Evolutionary conservation across 257 asterid genomes (phyloP), one percentile per base, ranked within the genome.

Genomic region (Linaria vulgaris): DNA sequence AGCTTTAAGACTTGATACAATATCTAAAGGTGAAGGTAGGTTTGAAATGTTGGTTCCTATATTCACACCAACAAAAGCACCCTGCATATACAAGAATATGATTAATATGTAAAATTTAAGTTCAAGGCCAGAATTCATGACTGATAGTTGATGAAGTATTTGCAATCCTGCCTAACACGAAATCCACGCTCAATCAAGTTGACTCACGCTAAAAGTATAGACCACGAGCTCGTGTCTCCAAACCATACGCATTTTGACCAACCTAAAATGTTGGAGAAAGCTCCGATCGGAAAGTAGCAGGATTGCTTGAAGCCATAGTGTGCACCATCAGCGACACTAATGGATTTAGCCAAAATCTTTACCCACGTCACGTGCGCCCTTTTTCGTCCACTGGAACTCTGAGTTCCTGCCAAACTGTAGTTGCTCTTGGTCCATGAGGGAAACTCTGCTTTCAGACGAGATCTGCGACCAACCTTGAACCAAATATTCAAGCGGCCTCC

Each of bases 11-110:
- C 80, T 74, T 5, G 90, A 85, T 39, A 90, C 92, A 60, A 83
- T 80, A 22, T 87, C 87, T 0, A 68, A 25, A 43, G 90, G 76
- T n/a, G 96, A 69, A 34, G 96, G 96, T 27, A 80, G 71, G 78
- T 79, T 85, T 11, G 92, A 67, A 44, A 82, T 71, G 48, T 80
- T 90, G 0, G 92, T 87, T 39, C 97, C 96, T 12, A 90, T 83
- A 61, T 85, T 87, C 55, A 90, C 59, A 24, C 97, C 97, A 27
- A 90, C 72, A 66, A 66, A 90, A 41, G 87, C 96, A 37, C 97
- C n/a, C 97, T 90, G 77, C 76, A 78, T 19, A 57, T 63, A 56
- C 12, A 17, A 73, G 64, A 62, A 12, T 1, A 44, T 10, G 9
- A 11, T 15, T 39, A 50, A n/a, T 0, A 25, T n/a, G 38, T 49